These are phyloP conservation scores for Mrakiaceae sp. DNA, from an alignment of 1,284 basidiomycete species.

Conservation along the genomic window DNA sequence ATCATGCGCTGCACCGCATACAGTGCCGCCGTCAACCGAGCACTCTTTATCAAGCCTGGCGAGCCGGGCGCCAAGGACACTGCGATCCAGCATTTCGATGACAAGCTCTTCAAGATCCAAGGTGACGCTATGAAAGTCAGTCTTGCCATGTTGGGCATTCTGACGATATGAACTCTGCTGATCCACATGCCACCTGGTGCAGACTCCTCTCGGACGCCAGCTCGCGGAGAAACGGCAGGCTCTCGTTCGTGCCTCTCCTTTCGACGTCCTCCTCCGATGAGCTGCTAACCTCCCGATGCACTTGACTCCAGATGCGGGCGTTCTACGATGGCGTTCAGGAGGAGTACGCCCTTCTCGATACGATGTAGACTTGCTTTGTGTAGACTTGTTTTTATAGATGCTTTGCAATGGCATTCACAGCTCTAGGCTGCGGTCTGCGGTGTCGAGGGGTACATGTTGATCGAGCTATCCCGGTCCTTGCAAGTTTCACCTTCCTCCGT, in stretches of 20 bases:
- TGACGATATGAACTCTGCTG: constrained; percentile 13
- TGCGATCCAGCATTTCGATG: constrained; percentile 74
- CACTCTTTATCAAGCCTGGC: constrained; percentile 51
- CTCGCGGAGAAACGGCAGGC: constrained; percentile 8
- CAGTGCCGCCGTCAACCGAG: constrained; percentile 51
- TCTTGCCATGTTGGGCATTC: constrained; percentile 17
- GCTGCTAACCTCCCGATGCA: neutral
- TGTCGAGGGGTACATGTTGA: no score
- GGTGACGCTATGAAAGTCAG: constrained; percentile 51
- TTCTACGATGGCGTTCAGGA: constrained; percentile 14
- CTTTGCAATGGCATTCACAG: no score
- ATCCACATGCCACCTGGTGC: neutral
- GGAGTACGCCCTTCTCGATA: constrained; percentile 5
- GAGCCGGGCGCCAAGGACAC: constrained; percentile 43
- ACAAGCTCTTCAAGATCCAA: constrained; percentile 67
- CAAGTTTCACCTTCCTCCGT: no score
- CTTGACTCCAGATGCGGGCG: constrained; percentile 1
- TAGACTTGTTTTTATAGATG: no score
- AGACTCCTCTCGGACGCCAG: constrained; percentile 12
- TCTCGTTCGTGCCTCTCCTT: neutral
- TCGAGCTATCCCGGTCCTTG: no score
- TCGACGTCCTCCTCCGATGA: neutral
- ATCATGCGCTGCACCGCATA: constrained; percentile 79
- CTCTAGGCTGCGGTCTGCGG: no score
- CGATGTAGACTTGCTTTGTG: neutral